Evolutionary conservation across 2,329 filamentous ascomycete species (phyloP).

Genomic region (Diplodia corticola): DNA sequence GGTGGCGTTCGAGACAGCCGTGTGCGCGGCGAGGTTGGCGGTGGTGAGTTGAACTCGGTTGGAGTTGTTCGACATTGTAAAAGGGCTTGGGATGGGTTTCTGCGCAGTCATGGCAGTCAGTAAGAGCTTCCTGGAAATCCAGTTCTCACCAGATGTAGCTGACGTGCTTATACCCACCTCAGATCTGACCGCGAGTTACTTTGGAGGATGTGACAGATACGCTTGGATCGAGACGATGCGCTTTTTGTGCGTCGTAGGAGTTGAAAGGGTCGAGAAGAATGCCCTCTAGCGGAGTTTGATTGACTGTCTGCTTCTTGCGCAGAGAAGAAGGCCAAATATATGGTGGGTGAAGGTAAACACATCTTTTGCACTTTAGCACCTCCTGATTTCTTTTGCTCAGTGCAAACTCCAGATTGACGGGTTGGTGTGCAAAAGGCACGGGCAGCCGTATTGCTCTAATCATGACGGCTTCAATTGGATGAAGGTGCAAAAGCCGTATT

Average conservation of each 20-base stretch:
- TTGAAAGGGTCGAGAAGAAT: neutral
- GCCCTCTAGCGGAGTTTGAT: neutral
- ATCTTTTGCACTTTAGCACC: neutral
- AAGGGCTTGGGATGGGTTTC: neutral
- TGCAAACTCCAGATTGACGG: neutral
- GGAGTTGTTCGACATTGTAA: neutral
- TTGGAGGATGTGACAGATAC: neutral
- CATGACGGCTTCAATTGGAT: neutral
- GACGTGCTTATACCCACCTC: no score
- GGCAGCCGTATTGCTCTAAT: neutral
- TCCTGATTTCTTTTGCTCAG: neutral
- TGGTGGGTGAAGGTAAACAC: neutral
- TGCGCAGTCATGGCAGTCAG: neutral
- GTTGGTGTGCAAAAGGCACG: neutral
- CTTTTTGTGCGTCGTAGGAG: neutral
- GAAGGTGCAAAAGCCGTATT: neutral
- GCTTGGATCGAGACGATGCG: neutral
- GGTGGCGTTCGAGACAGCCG: neutral
- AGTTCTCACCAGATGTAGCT: no score
- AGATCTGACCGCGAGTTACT: no score
- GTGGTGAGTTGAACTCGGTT: neutral
- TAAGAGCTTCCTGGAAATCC: neutral
- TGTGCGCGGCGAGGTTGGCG: neutral
- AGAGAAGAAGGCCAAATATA: neutral
- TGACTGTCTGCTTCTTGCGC: neutral